A percentile compares a stretch with the other conserved stretches of the same genome.
Conservation (phyloP, 768 basidiomycete genomes). For the Grammothele lineata region DNA sequence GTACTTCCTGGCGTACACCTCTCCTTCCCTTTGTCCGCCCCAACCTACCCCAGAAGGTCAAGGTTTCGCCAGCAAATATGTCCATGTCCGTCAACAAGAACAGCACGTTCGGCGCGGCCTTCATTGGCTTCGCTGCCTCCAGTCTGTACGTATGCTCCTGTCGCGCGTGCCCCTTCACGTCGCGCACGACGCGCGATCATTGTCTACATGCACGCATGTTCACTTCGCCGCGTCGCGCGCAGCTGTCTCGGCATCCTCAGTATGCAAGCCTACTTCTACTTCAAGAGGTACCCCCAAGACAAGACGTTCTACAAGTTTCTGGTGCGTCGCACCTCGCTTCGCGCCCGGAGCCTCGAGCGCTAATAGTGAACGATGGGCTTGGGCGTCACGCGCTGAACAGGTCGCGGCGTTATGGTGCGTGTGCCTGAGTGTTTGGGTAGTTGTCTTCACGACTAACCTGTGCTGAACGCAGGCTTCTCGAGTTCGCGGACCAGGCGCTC, state of each 20-base stretch:
- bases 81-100: slow-evolving; percentile 24
- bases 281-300: slow-evolving; percentile 51
- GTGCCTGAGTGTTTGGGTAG: neutral
- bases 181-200: slow-evolving; percentile 19
- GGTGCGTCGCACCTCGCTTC: slow-evolving; percentile 33
- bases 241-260: slow-evolving; percentile 49
- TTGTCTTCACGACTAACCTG: no score
- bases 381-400: slow-evolving; percentile 17
- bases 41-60: no score
- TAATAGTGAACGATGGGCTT: neutral
- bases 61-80: no score
- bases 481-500: slow-evolving; percentile 45
- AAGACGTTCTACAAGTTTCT: slow-evolving; percentile 43
- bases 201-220: no score
- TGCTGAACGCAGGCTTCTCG: slow-evolving; percentile 42
- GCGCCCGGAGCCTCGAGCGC: neutral
- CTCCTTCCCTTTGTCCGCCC: no score
- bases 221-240: slow-evolving; percentile 11
- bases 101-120: slow-evolving; percentile 56
- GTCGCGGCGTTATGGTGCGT: slow-evolving; percentile 31
- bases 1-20: no score
- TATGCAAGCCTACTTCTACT: slow-evolving; percentile 53
- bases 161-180: neutral
- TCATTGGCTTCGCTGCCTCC: slow-evolving; percentile 56
- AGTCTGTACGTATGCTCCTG: slow-evolving; percentile 18